Conservation (phyloP, 371 early-diverging fungal genomes). For the Mucor velutinosus region DNA sequence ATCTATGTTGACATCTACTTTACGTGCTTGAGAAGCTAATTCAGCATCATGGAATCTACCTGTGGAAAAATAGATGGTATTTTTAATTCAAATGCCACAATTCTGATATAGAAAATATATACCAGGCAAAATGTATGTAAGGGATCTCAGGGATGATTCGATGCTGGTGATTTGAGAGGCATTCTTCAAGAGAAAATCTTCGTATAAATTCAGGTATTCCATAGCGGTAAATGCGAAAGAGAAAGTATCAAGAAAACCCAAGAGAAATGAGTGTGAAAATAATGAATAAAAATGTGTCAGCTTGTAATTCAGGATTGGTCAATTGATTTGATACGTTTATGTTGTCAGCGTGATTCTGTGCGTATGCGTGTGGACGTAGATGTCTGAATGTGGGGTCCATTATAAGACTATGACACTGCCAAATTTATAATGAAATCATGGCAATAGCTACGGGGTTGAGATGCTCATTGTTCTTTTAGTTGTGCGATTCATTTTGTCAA, state of each 20-base stretch:
- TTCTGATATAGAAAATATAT: conserved; percentile 26
- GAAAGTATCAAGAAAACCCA: conserved; percentile 3
- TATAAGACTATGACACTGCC: not conserved
- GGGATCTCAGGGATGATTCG: conserved; percentile 82
- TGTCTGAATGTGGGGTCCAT: not conserved
- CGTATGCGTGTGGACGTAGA: not conserved
- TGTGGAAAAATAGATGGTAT: conserved; percentile 26
- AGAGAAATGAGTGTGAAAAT: conserved; percentile 12
- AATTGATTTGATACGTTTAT: not conserved
- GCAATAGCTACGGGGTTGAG: not conserved
- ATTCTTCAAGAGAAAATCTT: conserved; percentile 81
- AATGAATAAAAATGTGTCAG: conserved; percentile 18
- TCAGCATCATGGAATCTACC: conserved; percentile 94
- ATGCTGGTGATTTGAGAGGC: conserved; percentile 87
- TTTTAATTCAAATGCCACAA: not conserved
- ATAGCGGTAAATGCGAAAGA: conserved; percentile 16
- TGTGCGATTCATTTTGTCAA: no score
- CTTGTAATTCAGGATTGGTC: conserved; percentile 8
- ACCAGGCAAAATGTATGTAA: conserved; percentile 94
- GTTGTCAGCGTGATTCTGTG: not conserved
- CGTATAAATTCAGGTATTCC: conserved; percentile 71
- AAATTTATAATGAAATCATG: not conserved
- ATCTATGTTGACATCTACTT: conserved; percentile 14
- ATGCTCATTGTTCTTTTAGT: not conserved
- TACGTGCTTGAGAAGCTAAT: conserved; percentile 89